Percentiles rank a stretch among this genome's conserved stretches.
phyloP scores from a whole-genome alignment of 2,329 filamentous ascomycete species.

The Fonsecaea pedrosoi region DNA sequence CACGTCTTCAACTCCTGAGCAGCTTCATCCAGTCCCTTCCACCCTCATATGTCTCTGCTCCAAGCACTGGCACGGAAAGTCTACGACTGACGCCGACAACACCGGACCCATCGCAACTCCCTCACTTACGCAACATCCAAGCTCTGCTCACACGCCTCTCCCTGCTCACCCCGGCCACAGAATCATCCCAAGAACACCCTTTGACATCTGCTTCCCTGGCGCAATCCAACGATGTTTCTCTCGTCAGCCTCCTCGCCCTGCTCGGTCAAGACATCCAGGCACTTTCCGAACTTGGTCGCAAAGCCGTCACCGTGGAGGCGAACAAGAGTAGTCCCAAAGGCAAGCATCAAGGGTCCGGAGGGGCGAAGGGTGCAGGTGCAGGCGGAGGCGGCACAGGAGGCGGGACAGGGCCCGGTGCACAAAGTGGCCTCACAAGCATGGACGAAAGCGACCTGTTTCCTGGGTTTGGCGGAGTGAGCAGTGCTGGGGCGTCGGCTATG shows the following conservation, averaged over 20 bases:
- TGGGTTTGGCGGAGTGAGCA: constrained; percentile 12
- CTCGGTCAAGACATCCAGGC: constrained; percentile 75
- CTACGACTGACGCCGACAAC: constrained; percentile 43
- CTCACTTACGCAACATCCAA: constrained; percentile 85
- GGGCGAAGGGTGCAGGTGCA: constrained; percentile 15
- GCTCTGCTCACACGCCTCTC: constrained; percentile 83
- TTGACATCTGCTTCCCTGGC: constrained; percentile 75
- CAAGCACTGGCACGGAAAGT: constrained; percentile 46
- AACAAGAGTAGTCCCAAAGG: constrained; percentile 28
- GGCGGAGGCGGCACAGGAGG: constrained; percentile 10
- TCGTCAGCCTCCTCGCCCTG: constrained; percentile 76
- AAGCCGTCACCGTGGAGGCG: constrained; percentile 67
- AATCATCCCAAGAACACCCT: constrained; percentile 46
- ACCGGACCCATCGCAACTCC: constrained; percentile 59
- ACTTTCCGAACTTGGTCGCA: constrained; percentile 76
- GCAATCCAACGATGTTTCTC: constrained; percentile 82
- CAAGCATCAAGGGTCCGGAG: constrained; percentile 14
- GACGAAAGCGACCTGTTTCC: constrained; percentile 34
- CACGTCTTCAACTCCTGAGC: constrained; percentile 73
- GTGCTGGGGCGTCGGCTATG: background rate
- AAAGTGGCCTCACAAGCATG: constrained; percentile 26
- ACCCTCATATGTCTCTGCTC: constrained; percentile 63
- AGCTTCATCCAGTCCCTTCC: constrained; percentile 79
- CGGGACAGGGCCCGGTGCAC: constrained; percentile 7
- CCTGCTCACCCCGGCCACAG: constrained; percentile 71